Base-by-base conservation (phyloP, 345 rosid genomes). In the Brassica nigra region DNA sequence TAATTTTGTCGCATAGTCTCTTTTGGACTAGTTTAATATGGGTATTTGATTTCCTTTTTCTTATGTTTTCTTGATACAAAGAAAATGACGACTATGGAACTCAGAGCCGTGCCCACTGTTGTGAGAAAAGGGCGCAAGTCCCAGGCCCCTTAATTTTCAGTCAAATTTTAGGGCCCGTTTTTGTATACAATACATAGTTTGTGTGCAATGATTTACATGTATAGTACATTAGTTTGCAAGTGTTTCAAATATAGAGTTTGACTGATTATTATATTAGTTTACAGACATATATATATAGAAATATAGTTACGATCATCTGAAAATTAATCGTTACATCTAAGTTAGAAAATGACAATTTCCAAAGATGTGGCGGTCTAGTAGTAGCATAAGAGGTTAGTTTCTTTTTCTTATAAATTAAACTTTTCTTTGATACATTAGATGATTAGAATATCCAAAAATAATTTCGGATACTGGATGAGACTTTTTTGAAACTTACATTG, bases 1-100 rank as follows among this genome's bases (percentile, higher is more conserved):
- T 11, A 37, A 7, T 6, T 70, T 78, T 77, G 76, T 71, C 58
- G 57, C 20, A 16, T 52, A 28, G 58, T 70, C 71, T 3, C 69
- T 62, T 70, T 49, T 70, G 62, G 47, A 47, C 14, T 47, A 16
- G 29, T 31, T 63, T 6, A 61, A 11, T 28, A 29, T 11, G 8
- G 34, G 16, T 61, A 28, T 10, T 23, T 9, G 11, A 47, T 5
- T 58, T 58, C 5, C 6, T 62, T 30, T 14, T 14, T 14, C 6
- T 30, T 31, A 23, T 58, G 63, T 30, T 62, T 1, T 62, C 39
- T 62, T 30, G 39, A 62, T 62, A 6, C 39, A 62, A 33, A 8
- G 18, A 62, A 63, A 63, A 63, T 31, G 42, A 63, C 23, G 23
- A 63, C 30, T 62, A 30, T 62, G 27, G 10, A 54, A 23, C 30